Evolutionary conservation across 352 stramenopile species (phyloP).

Genomic region (Aphanomyces invadans): DNA sequence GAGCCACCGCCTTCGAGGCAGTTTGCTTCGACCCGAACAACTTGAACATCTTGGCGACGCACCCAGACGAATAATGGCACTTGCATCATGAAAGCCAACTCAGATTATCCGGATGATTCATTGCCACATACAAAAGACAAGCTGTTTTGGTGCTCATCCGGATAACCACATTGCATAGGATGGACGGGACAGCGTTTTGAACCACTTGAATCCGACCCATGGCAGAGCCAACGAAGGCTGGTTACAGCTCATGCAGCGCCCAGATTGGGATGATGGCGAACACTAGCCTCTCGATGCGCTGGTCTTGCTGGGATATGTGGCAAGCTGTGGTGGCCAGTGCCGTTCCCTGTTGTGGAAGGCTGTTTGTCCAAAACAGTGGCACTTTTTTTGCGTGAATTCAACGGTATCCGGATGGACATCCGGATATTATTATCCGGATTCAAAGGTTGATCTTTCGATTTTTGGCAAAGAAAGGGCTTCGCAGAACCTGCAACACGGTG

Average conservation of each 20-base stretch:
- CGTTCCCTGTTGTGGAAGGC: too few species aligned
- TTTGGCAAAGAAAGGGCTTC: neutral
- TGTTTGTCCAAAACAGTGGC: too few species aligned
- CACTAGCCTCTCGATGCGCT: too few species aligned
- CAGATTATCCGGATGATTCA: neutral
- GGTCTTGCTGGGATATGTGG: too few species aligned
- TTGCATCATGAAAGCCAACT: neutral
- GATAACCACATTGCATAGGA: neutral
- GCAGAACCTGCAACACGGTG: too few species aligned
- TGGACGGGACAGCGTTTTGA: neutral
- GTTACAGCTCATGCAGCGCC: too few species aligned
- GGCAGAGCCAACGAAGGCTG: too few species aligned
- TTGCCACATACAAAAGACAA: neutral
- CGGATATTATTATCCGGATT: neutral
- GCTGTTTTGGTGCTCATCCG: too few species aligned
- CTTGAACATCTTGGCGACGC: conserved; percentile 1
- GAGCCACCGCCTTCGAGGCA: neutral
- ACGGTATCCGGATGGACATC: too few species aligned
- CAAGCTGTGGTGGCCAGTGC: too few species aligned
- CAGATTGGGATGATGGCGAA: too few species aligned
- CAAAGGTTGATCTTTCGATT: conserved; percentile 13
- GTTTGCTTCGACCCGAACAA: neutral
- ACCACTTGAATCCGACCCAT: neutral
- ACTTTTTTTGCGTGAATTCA: too few species aligned
- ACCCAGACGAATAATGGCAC: neutral